Evolutionary conservation across 495 filamentous ascomycete genomes (phyloP), one percentile per base, ranked within the genome.

Genomic region (Xylaria venustula): DNA sequence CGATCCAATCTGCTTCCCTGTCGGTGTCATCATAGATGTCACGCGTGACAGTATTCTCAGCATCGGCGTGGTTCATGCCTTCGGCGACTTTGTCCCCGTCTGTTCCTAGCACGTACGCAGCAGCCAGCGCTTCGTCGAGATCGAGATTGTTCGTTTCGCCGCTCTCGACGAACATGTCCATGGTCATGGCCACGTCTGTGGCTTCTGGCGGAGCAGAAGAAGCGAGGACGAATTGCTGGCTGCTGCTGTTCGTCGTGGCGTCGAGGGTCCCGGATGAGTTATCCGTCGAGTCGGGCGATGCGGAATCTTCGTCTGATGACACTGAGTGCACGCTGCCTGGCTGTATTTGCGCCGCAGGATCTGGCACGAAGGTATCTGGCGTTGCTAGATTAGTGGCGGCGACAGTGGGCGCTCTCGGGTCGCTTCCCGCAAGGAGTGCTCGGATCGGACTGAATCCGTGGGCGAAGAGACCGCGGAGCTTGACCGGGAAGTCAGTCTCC

Each of bases 401-500:
- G 2, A 30, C 2, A 3, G 37, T n/a, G 17, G 48, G 17, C n/a
- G 49, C 19, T 34, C 37, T 25, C 47, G 48, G 3, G 30, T 9
- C 50, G 12, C 19, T 53, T 19, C 61, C 54, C 4, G 59, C 48
- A 17, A 69, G 57, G 19, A 71, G 64, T 4, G 60, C 63, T n/a
- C 65, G 30, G 44, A 73, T 69, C 3, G 68, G 63, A 56, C 67
- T 69, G 53, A 67, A 66, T 50, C 70, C 71, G 6, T 66, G 68
- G 0, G 66, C 63, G 61, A 73, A 73, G 3, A 73, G 50, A 2
- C 68, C 71, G 9, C 68, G 68, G 9, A 73, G 49, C 26, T 64
- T 67, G 2, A 62, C 68, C 1, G 71, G 71, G 55, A 73, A 73
- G 50, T 73, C 71, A 1, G 66, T 64, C 36, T 73, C 71, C n/a